Base-by-base conservation (phyloP, 345 rosid species). In the Bruguiera sexangula region DNA sequence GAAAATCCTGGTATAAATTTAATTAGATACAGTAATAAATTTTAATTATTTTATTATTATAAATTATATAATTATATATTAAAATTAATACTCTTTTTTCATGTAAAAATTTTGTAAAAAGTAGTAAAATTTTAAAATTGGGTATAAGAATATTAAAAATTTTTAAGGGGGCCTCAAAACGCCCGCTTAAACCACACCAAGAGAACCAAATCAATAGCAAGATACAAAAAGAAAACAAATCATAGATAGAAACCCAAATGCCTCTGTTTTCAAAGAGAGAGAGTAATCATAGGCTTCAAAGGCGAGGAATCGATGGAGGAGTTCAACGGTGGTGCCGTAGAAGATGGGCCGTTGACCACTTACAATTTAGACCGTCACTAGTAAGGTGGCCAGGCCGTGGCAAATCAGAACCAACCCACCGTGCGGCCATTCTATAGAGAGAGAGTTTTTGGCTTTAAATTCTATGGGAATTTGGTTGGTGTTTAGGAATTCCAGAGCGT, bases 291-390 rank as follows among this genome's bases (percentile, higher is more conserved):
- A 89, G 69, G 93, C 92, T 59, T 93, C 93, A 22, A 75, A 86
- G 66, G 98, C 88, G 92, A 94, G 66, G 77, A 89, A 92, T 83
- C 69, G 56, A 69, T 89, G 90, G 84, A 88, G 78, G 77, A 79
- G 74, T 62, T 86, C 81, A 74, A 93, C 82, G 29, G 92, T 89
- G 43, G 98, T 89, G 80, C 85, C 83, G 36, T 79, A 80, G 76
- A 89, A 91, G 84, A 92, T 87, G 8, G 96, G 96, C 98, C 96
- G 89, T 70, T 89, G 96, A n/a, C 96, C 97, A 94, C 59, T 22
- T 22, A 94, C 87, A 79, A 94, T 87, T 2, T 97, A 85, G 73
- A 89, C 75, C 60, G 87, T 82, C 34, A 87, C 87, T 11, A 82
- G 43, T 27, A 86, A 73, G 30, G 96, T 94, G 30, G 75, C 51